Evolutionary conservation across 2,329 filamentous ascomycete species (phyloP), one percentile per base, ranked within the genome.

Genomic region (Cladosporium sp.): DNA sequence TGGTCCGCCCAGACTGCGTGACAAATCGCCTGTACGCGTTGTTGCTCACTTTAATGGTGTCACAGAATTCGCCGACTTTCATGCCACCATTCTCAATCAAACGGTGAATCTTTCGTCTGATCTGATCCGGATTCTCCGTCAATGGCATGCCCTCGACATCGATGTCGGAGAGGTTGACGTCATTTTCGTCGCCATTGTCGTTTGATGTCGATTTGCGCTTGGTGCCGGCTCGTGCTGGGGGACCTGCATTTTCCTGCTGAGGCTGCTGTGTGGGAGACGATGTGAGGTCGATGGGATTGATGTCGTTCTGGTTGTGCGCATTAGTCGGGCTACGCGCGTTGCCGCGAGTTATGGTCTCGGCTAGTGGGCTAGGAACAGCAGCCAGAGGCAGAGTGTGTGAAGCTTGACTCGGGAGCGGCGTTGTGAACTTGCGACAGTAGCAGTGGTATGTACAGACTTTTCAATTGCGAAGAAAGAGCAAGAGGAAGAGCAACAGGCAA

Each of bases 21-120:
- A 87, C 83, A 73, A 87, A 88, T 5, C 67, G 69, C n/a, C 69
- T 68, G 68, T 82, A 81, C 8, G 76, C 74, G 26, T 70, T 75
- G n/a, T 69, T 62, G 65, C 71, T 70, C 12, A 79, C 76, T n/a
- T 73, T 71, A 51, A 83, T 77, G 1, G 74, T 72, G 4, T 77
- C 69, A 49, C 79, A 78, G 68, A 84, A 83, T 44, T 82, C 76
- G 24, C 74, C 77, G 4, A 80, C 76, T 65, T 79, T 81, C 79
- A 83, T 82, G 63, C 80, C 80, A 28, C 79, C 77, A 2, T 72
- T 74, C 32, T 81, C 78, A 24, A 84, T 73, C 66, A 83, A 78
- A 11, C 71, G 70, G 32, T 75, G 74, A 65, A 84, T 82, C 61
- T 80, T 81, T 60, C 72, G 72, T 12, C 80, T 78, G 41, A 82